Evolutionary conservation across 768 basidiomycete species (phyloP).

Genomic region (Rubroboletus satanas): DNA sequence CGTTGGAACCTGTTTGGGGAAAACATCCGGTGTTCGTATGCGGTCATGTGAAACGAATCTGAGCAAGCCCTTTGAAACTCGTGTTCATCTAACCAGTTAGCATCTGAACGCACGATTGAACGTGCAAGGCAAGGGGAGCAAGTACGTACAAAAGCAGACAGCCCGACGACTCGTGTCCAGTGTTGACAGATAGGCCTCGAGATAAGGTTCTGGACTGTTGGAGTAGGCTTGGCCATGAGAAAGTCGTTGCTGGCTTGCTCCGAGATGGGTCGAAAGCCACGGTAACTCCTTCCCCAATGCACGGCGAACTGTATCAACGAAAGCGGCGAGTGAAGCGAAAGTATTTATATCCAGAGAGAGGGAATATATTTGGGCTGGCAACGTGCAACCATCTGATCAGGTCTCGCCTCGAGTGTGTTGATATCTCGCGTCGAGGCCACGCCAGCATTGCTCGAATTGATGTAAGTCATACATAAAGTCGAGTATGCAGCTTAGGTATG

Average conservation of each 20-base stretch:
- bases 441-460: neutral
- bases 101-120: neutral
- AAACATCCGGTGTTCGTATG: neutral
- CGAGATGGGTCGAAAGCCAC: neutral
- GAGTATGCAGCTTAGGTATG: too few species aligned
- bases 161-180: neutral
- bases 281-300: neutral
- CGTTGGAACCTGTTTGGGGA: neutral
- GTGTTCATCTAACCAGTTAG: neutral
- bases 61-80: neutral
- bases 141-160: constrained; percentile 13
- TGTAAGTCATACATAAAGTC: constrained; percentile 9
- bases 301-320: neutral
- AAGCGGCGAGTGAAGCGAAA: neutral
- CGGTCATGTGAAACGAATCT: neutral
- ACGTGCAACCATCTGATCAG: neutral
- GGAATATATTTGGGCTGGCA: neutral
- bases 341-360: neutral
- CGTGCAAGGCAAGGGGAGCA: neutral
- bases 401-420: neutral
- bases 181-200: neutral
- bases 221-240: constrained; percentile 5
- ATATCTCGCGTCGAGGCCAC: neutral
- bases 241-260: neutral
- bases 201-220: constrained; percentile 8